Conservation (phyloP, 2,329 filamentous ascomycete genomes). For the Ophiocordyceps camponoti-leonardi region DNA sequence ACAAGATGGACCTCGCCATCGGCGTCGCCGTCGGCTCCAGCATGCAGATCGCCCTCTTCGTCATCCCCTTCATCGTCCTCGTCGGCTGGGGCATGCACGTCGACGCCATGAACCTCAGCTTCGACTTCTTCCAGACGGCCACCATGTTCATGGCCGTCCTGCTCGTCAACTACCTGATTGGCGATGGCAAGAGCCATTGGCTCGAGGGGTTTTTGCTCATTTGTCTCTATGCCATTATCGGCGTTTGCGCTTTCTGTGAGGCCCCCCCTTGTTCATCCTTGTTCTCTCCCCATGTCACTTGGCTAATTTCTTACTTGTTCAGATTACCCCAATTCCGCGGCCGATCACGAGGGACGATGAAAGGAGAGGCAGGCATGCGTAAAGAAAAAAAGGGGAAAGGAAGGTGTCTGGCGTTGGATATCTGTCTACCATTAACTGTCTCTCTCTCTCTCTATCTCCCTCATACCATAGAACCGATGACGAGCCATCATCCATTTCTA, state of each 20-base stretch:
- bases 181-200: constrained; percentile 76
- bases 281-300: no score
- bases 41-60: constrained; percentile 45
- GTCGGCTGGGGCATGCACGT: constrained; percentile 48
- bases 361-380: no score
- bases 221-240: constrained; percentile 51
- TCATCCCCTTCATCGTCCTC: constrained; percentile 50
- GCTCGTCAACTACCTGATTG: constrained; percentile 74
- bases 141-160: constrained; percentile 71
- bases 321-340: not conserved
- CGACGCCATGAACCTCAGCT: constrained; percentile 60
- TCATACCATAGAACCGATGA: not conserved
- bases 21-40: constrained; percentile 41
- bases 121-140: constrained; percentile 38
- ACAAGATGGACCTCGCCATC: constrained; percentile 45
- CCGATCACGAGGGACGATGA: not conserved
- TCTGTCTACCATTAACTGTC: not conserved
- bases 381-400: no score
- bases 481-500: no score
- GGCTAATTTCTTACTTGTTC: not conserved
- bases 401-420: not conserved
- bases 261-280: no score
- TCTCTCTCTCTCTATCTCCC: not conserved
- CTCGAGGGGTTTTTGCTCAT: constrained; percentile 59
- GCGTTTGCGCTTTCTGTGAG: constrained; percentile 39